phyloP scores from a whole-genome alignment of 202 grass and related monocot species.

The Dendrocalamus latiflorus region DNA sequence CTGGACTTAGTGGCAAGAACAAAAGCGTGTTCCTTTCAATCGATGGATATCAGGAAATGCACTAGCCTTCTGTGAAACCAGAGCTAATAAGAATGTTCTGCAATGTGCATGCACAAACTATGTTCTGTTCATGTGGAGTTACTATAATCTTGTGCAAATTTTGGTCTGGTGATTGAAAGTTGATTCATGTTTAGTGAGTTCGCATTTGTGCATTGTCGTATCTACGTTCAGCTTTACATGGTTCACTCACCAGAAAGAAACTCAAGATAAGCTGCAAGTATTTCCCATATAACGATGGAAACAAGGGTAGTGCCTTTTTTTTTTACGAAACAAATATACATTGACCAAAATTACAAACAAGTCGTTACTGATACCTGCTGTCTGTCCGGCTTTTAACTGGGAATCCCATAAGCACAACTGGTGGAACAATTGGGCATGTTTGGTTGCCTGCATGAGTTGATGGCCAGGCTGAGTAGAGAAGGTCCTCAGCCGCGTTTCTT shows the following conservation, averaged over 20 bases:
- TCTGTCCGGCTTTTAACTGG: constrained; percentile 83
- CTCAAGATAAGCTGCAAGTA: background rate
- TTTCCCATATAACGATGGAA: background rate
- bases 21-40: background rate
- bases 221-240: background rate
- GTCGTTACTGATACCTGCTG: background rate
- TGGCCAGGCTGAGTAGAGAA: too few species aligned
- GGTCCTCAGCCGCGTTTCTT: too few species aligned
- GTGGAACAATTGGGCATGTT: constrained; percentile 80
- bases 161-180: background rate
- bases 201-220: background rate
- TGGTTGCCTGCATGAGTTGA: too few species aligned
- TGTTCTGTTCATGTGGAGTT: background rate
- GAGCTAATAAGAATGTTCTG: background rate
- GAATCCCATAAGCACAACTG: constrained; percentile 83
- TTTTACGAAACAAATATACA: background rate
- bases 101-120: background rate
- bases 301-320: background rate
- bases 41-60: background rate
- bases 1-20: background rate
- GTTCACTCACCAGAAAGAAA: background rate
- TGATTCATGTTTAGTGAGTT: background rate
- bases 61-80: background rate
- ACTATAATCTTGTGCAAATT: background rate
- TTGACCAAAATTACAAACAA: background rate